Conservation (phyloP, 345 rosid species). For the Euphorbia pulcherrima region DNA sequence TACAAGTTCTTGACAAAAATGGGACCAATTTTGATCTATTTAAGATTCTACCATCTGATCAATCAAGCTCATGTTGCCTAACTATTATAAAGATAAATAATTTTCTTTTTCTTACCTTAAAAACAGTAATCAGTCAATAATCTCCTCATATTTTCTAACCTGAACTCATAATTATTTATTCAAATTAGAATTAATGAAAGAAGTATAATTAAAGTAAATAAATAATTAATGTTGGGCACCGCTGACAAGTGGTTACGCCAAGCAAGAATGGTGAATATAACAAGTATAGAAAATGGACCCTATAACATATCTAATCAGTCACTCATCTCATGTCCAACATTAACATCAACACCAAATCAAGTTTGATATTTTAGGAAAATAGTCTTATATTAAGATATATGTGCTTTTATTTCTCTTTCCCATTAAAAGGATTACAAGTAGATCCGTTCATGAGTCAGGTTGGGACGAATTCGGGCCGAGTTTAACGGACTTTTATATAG, state of each 20-base stretch:
- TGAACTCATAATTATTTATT: too few relatives aligned
- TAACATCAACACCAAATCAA: constrained; percentile 12
- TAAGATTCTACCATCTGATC: constrained; percentile 17
- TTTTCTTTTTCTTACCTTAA: not conserved
- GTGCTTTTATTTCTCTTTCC: too few relatives aligned
- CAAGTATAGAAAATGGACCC: not conserved
- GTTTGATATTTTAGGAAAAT: not conserved
- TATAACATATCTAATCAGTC: constrained; percentile 9
- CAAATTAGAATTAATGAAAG: too few relatives aligned
- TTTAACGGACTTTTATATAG: too few relatives aligned
- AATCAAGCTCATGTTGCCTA: constrained; percentile 10
- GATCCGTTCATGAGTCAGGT: too few relatives aligned
- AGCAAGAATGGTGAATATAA: not conserved
- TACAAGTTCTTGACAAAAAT: constrained; percentile 7
- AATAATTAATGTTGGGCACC: too few relatives aligned
- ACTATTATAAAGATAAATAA: not conserved
- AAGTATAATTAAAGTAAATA: too few relatives aligned
- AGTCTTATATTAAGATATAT: too few relatives aligned
- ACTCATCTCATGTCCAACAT: not conserved
- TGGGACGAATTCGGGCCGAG: too few relatives aligned
- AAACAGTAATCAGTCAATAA: not conserved
- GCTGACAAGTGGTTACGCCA: not conserved
- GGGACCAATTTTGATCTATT: constrained; percentile 9
- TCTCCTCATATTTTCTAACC: too few relatives aligned
- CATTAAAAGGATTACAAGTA: too few relatives aligned